Percentiles rank a stretch among this genome's conserved stretches.
These are phyloP conservation scores for Athelia sp. DNA, from an alignment of 1,284 basidiomycete genomes.

Conservation along the genomic window DNA sequence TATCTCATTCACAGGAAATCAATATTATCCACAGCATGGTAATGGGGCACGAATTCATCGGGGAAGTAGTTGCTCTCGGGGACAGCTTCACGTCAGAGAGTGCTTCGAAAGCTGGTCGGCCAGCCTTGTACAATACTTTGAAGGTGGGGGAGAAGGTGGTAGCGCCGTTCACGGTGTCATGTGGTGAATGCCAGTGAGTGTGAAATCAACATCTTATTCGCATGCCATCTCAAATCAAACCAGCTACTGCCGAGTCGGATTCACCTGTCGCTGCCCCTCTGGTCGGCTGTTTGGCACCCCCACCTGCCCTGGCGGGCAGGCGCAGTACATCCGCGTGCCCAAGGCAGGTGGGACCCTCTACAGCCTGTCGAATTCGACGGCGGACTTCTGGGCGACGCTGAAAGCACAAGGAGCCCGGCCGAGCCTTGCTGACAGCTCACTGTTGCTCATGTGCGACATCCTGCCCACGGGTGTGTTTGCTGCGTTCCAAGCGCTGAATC, in stretches of 20 bases:
- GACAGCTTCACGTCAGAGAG: constrained; percentile 42
- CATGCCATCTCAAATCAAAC: background rate
- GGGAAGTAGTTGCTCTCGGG: constrained; percentile 73
- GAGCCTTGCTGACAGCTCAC: constrained; percentile 49
- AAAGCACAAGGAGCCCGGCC: constrained; percentile 20
- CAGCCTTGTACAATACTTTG: constrained; percentile 61
- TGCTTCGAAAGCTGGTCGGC: constrained; percentile 39
- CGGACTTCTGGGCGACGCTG: constrained; percentile 5
- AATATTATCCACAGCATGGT: constrained; percentile 44
- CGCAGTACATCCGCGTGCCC: constrained; percentile 81
- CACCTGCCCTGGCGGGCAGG: constrained; percentile 76
- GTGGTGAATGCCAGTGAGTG: constrained; percentile 74
- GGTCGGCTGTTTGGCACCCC: constrained; percentile 72
- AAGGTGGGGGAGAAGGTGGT: constrained; percentile 82
- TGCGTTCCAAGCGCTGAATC: constrained; percentile 64
- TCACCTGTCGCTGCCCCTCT: constrained; percentile 71
- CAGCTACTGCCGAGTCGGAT: constrained; percentile 73
- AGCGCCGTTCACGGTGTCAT: constrained; percentile 81
- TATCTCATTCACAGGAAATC: background rate
- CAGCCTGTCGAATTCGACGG: constrained; percentile 47
- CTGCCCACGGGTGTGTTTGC: constrained; percentile 78
- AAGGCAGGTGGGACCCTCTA: constrained; percentile 77
- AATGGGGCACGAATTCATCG: constrained; percentile 83
- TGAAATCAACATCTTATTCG: background rate
- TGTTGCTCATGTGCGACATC: constrained; percentile 78